Base-by-base conservation (phyloP, 2,329 filamentous ascomycete species). In the Colletotrichum spinosum region DNA sequence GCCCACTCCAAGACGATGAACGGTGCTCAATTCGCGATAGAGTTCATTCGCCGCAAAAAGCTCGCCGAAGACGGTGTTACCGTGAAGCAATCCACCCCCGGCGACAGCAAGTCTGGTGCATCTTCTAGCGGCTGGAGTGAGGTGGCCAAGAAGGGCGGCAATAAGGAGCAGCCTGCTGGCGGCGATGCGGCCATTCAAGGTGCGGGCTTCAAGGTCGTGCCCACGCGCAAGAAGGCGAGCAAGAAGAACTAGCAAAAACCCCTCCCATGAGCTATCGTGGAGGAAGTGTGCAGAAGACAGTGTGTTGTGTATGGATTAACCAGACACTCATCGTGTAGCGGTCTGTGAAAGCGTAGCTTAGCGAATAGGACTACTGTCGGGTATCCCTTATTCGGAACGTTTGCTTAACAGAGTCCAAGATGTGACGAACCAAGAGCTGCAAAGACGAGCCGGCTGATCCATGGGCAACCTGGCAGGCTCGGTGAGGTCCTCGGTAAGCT, bases 141-240 rank as follows among this genome's bases (percentile, higher is more conserved):
- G 80, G 96, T 99, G 56, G 96, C 96, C 78, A 98, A 97, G 89
- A 97, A 97, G 87, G 90, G 85, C 71, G 89, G 91, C 75, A 91
- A 91, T 59, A 83, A 81, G 67, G 84, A 85, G 37, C 82, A 52
- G 77, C 80, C 71, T 75, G 76, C 75, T 76, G 73, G 78, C 71
- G 72, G 72, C 15, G 72, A 78, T n/a, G 71, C 77, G 11, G 68
- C 45, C 46, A 75, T 79, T n/a, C 75, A 80, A 46, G 86, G 84
- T 33, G 85, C 90, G 10, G 88, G 87, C 54, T 98, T 97, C 82
- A 95, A 96, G 83, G 92, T 98, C 57, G 95, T 98, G 10, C 88
- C 93, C 13, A 86, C 90, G 68, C 94, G 96, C 78, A 97, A 97
- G 88, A 97, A 97, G 87, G 90, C 85, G 71, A 89, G 91, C 75